These are phyloP conservation scores for Neurospora sp. DNA, from an alignment of 495 filamentous ascomycete species.

Conservation along the genomic window DNA sequence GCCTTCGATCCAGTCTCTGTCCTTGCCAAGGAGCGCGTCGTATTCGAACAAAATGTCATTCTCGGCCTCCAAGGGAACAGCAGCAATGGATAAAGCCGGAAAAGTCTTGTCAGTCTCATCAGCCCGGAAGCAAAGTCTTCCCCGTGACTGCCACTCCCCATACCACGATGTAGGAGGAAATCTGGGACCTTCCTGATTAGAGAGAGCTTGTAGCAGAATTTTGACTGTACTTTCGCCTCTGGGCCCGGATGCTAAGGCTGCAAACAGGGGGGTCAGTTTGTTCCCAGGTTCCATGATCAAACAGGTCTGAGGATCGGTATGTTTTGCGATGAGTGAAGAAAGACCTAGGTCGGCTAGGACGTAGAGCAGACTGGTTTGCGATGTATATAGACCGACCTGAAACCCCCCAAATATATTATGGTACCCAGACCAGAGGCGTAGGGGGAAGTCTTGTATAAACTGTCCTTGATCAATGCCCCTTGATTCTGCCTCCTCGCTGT, in stretches of 20 bases:
- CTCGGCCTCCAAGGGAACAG: neutral
- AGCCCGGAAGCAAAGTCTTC: neutral
- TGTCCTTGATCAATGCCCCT: conserved; percentile 22
- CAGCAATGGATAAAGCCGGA: neutral
- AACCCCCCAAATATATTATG: conserved; percentile 21
- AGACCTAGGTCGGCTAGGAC: too few relatives aligned
- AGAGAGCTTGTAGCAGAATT: too few relatives aligned
- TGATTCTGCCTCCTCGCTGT: conserved; percentile 12
- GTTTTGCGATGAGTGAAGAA: too few relatives aligned
- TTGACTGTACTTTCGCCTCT: too few relatives aligned
- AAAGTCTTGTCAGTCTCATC: neutral
- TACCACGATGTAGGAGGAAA: neutral
- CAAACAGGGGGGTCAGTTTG: too few relatives aligned
- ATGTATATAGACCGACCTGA: conserved; percentile 19
- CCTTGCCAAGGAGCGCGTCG: neutral
- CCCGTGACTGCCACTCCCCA: neutral
- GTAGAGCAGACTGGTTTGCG: conserved; percentile 27
- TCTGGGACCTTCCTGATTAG: too few relatives aligned
- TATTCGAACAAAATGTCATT: neutral
- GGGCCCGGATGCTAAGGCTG: too few relatives aligned
- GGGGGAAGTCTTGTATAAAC: conserved; percentile 27
- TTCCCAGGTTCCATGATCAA: too few relatives aligned
- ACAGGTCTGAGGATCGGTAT: too few relatives aligned
- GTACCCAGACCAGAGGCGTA: conserved; percentile 25
- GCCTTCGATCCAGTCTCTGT: neutral